phyloP scores from a whole-genome alignment of 108 stramenopile species.

The Craspedostauros australis region DNA sequence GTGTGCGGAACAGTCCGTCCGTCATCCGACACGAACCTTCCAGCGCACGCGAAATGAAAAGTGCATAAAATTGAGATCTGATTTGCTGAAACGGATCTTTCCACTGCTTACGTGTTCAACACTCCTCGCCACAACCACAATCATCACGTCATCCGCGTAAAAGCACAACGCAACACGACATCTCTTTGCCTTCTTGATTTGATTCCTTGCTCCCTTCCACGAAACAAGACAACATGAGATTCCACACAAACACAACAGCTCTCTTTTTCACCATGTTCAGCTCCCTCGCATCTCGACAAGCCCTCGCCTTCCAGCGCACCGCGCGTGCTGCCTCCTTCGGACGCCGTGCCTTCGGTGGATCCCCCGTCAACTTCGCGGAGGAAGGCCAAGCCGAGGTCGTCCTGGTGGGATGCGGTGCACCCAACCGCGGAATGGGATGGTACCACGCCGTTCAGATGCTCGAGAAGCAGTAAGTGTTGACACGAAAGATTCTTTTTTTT shows the following conservation, averaged over 20 bases:
- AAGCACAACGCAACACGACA: too few relatives aligned
- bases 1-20: too few relatives aligned
- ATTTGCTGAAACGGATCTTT: too few relatives aligned
- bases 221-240: not conserved
- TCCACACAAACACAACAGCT: not conserved
- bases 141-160: too few relatives aligned
- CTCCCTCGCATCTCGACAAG: slow-evolving; percentile 24
- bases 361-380: slow-evolving; percentile 15
- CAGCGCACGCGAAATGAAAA: too few relatives aligned
- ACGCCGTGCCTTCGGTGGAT: slow-evolving; percentile 18
- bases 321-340: slow-evolving; percentile 13
- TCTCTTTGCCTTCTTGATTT: too few relatives aligned
- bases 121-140: too few relatives aligned
- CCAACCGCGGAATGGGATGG: slow-evolving; percentile 76
- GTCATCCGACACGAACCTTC: too few relatives aligned
- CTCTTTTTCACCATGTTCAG: slow-evolving; percentile 12
- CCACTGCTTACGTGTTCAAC: too few relatives aligned
- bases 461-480: slow-evolving; percentile 68
- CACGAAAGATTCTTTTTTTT: not conserved
- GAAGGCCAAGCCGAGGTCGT: slow-evolving; percentile 60
- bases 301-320: slow-evolving; percentile 24
- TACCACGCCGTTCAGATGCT: slow-evolving; percentile 88
- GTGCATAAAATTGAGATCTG: too few relatives aligned
- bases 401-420: slow-evolving; percentile 64
- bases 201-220: not conserved